A percentile compares a stretch with the other conserved stretches of the same genome.
Evolutionary conservation across 2,329 filamentous ascomycete species (phyloP).

Genomic region (Emericellopsis atlantica): DNA sequence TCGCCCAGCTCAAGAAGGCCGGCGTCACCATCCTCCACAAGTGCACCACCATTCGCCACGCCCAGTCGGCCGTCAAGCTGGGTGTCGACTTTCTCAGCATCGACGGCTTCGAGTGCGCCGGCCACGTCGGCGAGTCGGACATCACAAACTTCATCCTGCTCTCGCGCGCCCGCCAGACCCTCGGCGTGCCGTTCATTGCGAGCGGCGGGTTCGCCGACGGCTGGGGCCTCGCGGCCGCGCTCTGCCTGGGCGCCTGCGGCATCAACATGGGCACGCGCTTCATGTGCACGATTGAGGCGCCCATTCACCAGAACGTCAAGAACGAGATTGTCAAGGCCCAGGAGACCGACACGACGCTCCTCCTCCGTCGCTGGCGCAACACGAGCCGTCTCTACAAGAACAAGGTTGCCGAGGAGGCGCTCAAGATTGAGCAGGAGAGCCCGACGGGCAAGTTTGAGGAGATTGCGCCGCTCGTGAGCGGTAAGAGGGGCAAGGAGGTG

Average conservation of each 20-base stretch:
- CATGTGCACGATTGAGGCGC: conserved; percentile 90
- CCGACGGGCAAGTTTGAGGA: conserved; percentile 79
- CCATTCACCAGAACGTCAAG: conserved; percentile 90
- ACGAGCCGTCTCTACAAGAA: conserved; percentile 83
- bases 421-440: conserved; percentile 75
- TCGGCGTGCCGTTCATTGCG: conserved; percentile 85
- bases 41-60: conserved; percentile 92
- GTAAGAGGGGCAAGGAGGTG: conserved; percentile 81
- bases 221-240: conserved; percentile 78
- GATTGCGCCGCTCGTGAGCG: conserved; percentile 76
- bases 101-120: conserved; percentile 95
- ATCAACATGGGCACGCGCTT: conserved; percentile 99
- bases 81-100: conserved; percentile 96
- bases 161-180: conserved; percentile 68
- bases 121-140: conserved; percentile 74
- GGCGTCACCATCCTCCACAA: conserved; percentile 82
- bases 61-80: conserved; percentile 80
- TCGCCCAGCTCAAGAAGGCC: conserved; percentile 73
- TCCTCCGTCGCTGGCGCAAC: conserved; percentile 86
- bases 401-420: conserved; percentile 69
- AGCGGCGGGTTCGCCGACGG: conserved; percentile 94
- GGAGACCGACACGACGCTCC: conserved; percentile 82
- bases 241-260: conserved; percentile 81
- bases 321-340: conserved; percentile 76
- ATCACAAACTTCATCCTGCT: conserved; percentile 87